Base-by-base conservation (phyloP, 345 rosid species). In the Populus davidiana region DNA sequence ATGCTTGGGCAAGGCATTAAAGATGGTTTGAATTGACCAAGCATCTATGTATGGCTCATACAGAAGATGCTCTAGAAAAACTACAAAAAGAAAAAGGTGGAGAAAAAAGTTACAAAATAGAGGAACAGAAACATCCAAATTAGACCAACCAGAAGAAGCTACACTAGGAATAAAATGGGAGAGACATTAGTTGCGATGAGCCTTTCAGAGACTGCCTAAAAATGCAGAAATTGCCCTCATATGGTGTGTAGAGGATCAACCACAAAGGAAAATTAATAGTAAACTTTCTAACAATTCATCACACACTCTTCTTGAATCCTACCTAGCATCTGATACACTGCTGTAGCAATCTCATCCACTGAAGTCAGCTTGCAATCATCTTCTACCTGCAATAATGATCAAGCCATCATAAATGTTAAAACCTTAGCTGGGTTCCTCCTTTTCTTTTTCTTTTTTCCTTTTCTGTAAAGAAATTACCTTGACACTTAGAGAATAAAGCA, bases 321-420 rank as follows among this genome's bases (percentile, higher is more conserved):
- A 82, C 81, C 79, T 75, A 95, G 80, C 86, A 93, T 75, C 82
- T 90, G 85, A 74, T 89, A 74, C 75, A 89, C 92, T 23, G 94
- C 91, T 17, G 91, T 82, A 5, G 98, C 87, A 75, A 95, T 91
- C 68, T 91, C 97, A 77, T 93, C 90, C 67, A 83, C 99, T 52
- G 99, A 80, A 76, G 80, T 89, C 77, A 93, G 87, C 81, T 79
- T 88, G 83, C 98, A 93, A 62, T 82, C 89, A 81, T 95, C 99
- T 86, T 93, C 99, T 62, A 91, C 91, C 99, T 95, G 93, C 88
- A 85, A 65, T 71, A 63, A 23, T 27, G 41, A 43, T 62, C 66
- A 64, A 41, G 5, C 49, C 41, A 33, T 47, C 67, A 56, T 54
- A 21, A 56, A 54, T 44, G 38, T 16, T 44, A 18, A 47, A 44